Conservation (phyloP, 371 early-diverging fungal species). For the Chytridiales sp. region DNA sequence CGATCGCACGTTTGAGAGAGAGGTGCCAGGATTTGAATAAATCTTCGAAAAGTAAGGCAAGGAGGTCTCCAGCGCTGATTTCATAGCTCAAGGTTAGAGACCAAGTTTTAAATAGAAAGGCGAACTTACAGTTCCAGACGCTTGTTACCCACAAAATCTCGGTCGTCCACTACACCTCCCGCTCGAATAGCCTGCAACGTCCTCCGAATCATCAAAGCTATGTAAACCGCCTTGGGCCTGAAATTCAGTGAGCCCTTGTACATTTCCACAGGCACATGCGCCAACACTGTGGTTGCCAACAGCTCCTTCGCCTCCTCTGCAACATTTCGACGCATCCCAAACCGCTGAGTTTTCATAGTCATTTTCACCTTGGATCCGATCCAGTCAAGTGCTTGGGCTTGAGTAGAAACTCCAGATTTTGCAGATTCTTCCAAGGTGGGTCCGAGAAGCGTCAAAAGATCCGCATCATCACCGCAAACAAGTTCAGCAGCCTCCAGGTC, state of each 20-base stretch:
- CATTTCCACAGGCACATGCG: constrained; percentile 92
- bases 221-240: constrained; percentile 91
- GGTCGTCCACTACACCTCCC: constrained; percentile 90
- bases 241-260: constrained; percentile 71
- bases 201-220: constrained; percentile 98
- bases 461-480: constrained; percentile 84
- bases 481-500: constrained; percentile 97
- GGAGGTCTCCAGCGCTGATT: constrained; percentile 92
- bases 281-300: constrained; percentile 89
- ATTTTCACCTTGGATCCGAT: constrained; percentile 82
- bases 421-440: constrained; percentile 91
- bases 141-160: constrained; percentile 99
- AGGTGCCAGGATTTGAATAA: constrained; percentile 96
- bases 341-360: constrained; percentile 19
- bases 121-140: constrained; percentile 90
- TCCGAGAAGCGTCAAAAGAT: constrained; percentile 79
- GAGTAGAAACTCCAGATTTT: constrained; percentile 74
- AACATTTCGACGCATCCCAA: constrained; percentile 38
- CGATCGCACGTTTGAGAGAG: constrained; percentile 52
- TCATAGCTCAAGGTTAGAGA: not conserved
- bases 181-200: constrained; percentile 85
- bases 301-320: constrained; percentile 92
- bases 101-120: not conserved
- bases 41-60: constrained; percentile 99
- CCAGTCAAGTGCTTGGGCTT: constrained; percentile 90